These are phyloP conservation scores for Podospora sp. DNA, from an alignment of 495 filamentous ascomycete species.

Conservation along the genomic window DNA sequence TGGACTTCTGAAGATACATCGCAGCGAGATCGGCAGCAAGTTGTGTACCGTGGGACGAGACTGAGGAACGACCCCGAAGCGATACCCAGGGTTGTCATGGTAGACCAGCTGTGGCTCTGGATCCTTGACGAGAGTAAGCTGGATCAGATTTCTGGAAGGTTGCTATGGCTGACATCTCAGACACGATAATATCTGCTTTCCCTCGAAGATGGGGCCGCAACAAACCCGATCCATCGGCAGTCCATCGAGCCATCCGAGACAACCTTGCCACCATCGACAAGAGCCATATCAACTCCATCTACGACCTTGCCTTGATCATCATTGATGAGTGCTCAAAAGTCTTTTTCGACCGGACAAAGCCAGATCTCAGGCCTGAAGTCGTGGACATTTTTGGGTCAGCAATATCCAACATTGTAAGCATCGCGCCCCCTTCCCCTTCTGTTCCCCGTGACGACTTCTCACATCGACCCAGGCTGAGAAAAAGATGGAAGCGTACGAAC, in stretches of 20 bases:
- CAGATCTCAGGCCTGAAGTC: conserved; percentile 64
- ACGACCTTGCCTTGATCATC: conserved; percentile 62
- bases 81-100: conserved; percentile 71
- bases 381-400: conserved; percentile 69
- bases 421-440: too few species aligned
- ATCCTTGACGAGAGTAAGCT: conserved; percentile 55
- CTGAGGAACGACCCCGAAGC: conserved; percentile 29
- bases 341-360: conserved; percentile 62
- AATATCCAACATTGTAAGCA: conserved; percentile 43
- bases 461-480: conserved; percentile 26
- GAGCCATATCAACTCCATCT: conserved; percentile 63
- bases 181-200: conserved; percentile 69
- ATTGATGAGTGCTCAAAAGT: conserved; percentile 32
- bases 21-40: conserved; percentile 28
- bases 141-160: background rate
- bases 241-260: conserved; percentile 54
- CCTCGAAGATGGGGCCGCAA: conserved; percentile 69
- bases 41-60: conserved; percentile 27
- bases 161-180: background rate
- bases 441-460: background rate
- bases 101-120: conserved; percentile 77
- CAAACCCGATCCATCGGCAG: conserved; percentile 67
- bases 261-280: conserved; percentile 41
- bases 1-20: conserved; percentile 30
- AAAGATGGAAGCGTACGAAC: conserved; percentile 33